A percentile compares a stretch with the other conserved stretches of the same genome.
These are phyloP conservation scores for Pseudocohnilembus persalinus DNA, from an alignment of 169 alveolate species.

Conservation along the genomic window DNA sequence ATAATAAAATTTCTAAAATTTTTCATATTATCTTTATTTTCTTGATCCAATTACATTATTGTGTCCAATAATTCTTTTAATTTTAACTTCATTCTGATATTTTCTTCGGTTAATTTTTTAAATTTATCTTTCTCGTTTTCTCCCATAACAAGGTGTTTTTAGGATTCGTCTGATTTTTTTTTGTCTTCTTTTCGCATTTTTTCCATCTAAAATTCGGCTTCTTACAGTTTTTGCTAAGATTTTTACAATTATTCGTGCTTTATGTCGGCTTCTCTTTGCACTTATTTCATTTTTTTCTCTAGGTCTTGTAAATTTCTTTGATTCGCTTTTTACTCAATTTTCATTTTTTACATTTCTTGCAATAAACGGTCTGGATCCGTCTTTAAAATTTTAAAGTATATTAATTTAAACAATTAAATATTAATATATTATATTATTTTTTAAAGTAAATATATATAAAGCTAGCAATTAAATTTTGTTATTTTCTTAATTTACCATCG, in stretches of 20 bases:
- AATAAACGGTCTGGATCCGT: slow-evolving; percentile 12
- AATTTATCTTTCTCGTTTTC: slow-evolving; percentile 43
- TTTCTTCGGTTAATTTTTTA: slow-evolving; percentile 28
- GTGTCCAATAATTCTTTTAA: slow-evolving; percentile 26
- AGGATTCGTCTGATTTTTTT: slow-evolving; percentile 25
- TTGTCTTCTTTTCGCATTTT: slow-evolving; percentile 32
- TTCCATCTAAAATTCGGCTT: slow-evolving; percentile 15
- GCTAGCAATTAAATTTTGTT: neutral
- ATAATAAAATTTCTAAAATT: slow-evolving; percentile 35
- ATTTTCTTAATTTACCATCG: neutral
- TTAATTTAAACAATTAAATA: neutral
- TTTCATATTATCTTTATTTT: slow-evolving; percentile 36
- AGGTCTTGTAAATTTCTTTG: slow-evolving; percentile 27
- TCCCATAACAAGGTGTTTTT: slow-evolving; percentile 12
- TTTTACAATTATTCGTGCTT: slow-evolving; percentile 19
- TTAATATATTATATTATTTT: too few relatives aligned
- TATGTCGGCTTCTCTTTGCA: slow-evolving; percentile 31
- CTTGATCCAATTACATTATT: slow-evolving; percentile 34
- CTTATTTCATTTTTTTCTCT: slow-evolving; percentile 38
- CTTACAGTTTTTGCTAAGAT: slow-evolving; percentile 12
- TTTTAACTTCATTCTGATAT: slow-evolving; percentile 36
- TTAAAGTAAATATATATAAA: neutral
- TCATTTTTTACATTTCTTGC: slow-evolving; percentile 19
- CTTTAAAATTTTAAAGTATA: neutral
- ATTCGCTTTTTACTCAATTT: slow-evolving; percentile 9